Evolutionary conservation across 441 rosid genomes (phyloP), one percentile per base, ranked within the genome.

Genomic region (Erysimum cheiri): DNA sequence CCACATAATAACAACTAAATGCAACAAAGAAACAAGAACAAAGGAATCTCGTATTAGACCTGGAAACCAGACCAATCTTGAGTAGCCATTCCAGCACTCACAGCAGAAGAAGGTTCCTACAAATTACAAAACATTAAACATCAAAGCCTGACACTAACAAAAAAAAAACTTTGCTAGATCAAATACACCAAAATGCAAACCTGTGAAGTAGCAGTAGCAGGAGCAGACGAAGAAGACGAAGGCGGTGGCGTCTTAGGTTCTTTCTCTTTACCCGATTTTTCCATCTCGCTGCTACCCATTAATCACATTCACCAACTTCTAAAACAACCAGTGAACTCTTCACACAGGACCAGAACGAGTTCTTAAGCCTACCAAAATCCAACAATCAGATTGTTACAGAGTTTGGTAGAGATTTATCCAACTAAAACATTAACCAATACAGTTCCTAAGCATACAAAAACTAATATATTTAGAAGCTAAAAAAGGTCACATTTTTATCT

Each of bases 1-100:
- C 33, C 57, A 41, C 41, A 64, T 64, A 64, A 75, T 32, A 68
- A 13, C 13, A 43, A 55, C 57, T 3, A 31, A 75, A 74, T 10
- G 26, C 14, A 59, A 67, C 29, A 64, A 48, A 49, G 36, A 71
- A 50, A 70, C 41, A 54, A 81, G 6, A 50, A 36, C 54, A 52
- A 37, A 60, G 12, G 13, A 44, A 64, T 37, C 62, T 60, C 59
- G 0, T 61, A 53, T 54, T 15, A 14, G 78, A 92, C 98, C 97
- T 94, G 98, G 79, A 91, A 94, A 46, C 97, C 94, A 4, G 97
- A 70, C 98, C 98, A 93, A 58, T 93, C 98, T 14, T 87, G 81
- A 78, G 89, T 85, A 62, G 87, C 90, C 12, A 84, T 37, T 64
- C 83, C 91, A 37, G 87, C 67, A 74, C 76, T 74, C 11, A 87